These are phyloP conservation scores for Monilinia polystroma DNA, from an alignment of 2,329 filamentous ascomycete species.

Conservation along the genomic window DNA sequence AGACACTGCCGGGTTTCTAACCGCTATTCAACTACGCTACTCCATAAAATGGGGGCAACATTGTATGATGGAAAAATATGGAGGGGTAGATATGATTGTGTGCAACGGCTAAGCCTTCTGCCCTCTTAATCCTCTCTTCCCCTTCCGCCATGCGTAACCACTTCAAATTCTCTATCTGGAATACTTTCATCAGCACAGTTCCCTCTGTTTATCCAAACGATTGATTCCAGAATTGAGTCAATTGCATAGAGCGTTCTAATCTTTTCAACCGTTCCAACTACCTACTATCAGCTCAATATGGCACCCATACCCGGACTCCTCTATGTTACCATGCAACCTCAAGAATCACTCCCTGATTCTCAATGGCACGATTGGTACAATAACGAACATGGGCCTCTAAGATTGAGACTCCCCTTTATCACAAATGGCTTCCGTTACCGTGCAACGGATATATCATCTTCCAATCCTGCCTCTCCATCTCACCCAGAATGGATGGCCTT, in stretches of 20 bases:
- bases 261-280: not conserved
- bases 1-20: slow-evolving; percentile 10
- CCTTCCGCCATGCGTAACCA: not conserved
- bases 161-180: not conserved
- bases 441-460: slow-evolving; percentile 55
- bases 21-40: not conserved
- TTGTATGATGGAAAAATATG: slow-evolving; percentile 3
- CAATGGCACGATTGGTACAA: slow-evolving; percentile 94
- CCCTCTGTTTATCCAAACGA: not conserved
- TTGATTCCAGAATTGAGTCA: not conserved
- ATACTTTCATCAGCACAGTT: not conserved
- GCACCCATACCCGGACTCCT: slow-evolving; percentile 60
- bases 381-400: slow-evolving; percentile 83
- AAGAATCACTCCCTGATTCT: slow-evolving; percentile 55
- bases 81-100: slow-evolving; percentile 17
- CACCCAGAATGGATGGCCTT: slow-evolving; percentile 72
- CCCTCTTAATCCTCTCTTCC: not conserved
- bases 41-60: slow-evolving; percentile 10
- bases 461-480: slow-evolving; percentile 35
- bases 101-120: slow-evolving; percentile 22
- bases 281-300: slow-evolving; percentile 11
- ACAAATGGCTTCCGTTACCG: slow-evolving; percentile 77
- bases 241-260: not conserved
- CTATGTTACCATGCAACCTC: slow-evolving; percentile 84
- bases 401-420: slow-evolving; percentile 73